Conservation (phyloP, 2,329 filamentous ascomycete genomes). For the Pyrenophora teres region DNA sequence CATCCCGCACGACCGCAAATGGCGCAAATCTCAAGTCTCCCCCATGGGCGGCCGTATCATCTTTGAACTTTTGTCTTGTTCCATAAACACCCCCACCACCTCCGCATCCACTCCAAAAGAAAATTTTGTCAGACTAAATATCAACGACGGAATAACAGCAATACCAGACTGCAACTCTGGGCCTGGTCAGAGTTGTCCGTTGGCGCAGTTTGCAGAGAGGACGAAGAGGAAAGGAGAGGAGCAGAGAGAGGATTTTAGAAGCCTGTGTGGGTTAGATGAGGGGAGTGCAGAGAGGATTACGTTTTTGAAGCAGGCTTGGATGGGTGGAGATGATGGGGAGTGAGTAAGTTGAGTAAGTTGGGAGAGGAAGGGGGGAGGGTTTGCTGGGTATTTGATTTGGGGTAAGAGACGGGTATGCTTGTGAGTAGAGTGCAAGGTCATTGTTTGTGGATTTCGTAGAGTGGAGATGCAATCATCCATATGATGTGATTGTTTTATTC, state of each 20-base stretch:
- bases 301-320: conserved; percentile 54
- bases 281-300: conserved; percentile 51
- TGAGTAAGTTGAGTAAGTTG: too few species aligned
- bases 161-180: conserved; percentile 55
- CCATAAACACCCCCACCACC: neutral
- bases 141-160: conserved; percentile 62
- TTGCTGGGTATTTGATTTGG: too few species aligned
- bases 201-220: conserved; percentile 51
- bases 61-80: conserved; percentile 58
- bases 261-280: conserved; percentile 53
- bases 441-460: too few species aligned
- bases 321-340: too few species aligned
- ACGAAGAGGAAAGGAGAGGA: conserved; percentile 50
- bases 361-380: too few species aligned
- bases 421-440: too few species aligned
- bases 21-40: conserved; percentile 60
- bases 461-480: too few species aligned
- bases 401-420: too few species aligned
- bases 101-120: neutral
- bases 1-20: conserved; percentile 52
- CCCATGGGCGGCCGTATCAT: conserved; percentile 63
- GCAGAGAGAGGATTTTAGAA: conserved; percentile 51
- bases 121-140: conserved; percentile 57
- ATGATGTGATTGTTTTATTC: too few species aligned
- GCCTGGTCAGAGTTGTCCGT: conserved; percentile 55